Evolutionary conservation across 1,284 basidiomycete species (phyloP).

Genomic region (Cutaneotrichosporon spelunceum): DNA sequence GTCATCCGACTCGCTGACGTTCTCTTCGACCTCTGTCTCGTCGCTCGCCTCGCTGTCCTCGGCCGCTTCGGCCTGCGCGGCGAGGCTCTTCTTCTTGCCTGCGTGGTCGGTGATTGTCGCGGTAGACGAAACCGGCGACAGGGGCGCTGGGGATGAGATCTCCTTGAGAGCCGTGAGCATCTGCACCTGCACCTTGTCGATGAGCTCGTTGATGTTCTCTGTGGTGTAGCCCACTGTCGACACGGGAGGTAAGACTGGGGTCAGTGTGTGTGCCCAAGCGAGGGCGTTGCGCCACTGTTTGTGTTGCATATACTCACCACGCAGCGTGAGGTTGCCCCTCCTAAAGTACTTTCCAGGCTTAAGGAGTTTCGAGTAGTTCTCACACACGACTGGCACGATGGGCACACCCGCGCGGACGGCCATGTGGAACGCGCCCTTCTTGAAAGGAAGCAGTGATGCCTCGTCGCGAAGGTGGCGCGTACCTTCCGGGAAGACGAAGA

Average conservation of each 20-base stretch:
- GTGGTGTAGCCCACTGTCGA: constrained; percentile 52
- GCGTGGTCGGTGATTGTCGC: neutral
- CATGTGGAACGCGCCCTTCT: constrained; percentile 97
- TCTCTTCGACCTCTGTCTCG: constrained; percentile 10
- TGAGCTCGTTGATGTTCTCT: constrained; percentile 52
- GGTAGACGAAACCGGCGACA: neutral
- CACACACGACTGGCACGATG: constrained; percentile 85
- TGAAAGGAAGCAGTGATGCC: constrained; percentile 77
- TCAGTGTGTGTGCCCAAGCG: constrained; percentile 36
- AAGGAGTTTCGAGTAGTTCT: constrained; percentile 85
- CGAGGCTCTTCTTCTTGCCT: neutral
- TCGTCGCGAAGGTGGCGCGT: constrained; percentile 70
- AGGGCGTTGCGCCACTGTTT: neutral
- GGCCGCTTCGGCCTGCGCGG: constrained; percentile 2
- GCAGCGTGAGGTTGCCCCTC: constrained; percentile 73
- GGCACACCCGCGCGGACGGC: constrained; percentile 76
- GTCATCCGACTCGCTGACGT: constrained; percentile 2
- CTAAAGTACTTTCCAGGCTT: constrained; percentile 74
- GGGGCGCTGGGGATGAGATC: constrained; percentile 26
- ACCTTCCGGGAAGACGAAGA: constrained; percentile 92
- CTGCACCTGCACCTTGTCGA: constrained; percentile 48
- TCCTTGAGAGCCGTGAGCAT: constrained; percentile 52
- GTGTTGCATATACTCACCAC: constrained; percentile 67
- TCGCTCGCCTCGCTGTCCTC: constrained; percentile 3
- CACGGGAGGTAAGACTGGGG: constrained; percentile 56